Percentiles rank a stretch among this genome's conserved stretches.
phyloP scores from a whole-genome alignment of 257 asterid species.

The Cordia subcordata region DNA sequence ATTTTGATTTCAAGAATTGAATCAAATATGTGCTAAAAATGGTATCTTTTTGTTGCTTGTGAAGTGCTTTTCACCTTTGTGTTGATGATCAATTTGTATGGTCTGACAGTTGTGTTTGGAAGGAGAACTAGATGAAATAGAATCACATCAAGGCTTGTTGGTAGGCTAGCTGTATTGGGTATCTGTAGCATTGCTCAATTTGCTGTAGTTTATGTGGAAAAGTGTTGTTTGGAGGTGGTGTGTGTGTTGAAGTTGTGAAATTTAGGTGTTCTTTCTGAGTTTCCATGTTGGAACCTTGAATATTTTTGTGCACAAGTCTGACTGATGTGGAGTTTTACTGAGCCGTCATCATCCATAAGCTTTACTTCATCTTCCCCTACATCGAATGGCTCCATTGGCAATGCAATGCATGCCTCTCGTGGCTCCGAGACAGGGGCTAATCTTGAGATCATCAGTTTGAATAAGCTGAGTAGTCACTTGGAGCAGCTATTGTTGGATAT shows the following conservation, averaged over 20 bases:
- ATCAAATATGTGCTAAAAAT: too few relatives aligned
- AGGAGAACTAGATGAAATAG: too few relatives aligned
- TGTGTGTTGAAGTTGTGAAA: background rate
- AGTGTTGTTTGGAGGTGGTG: background rate
- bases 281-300: background rate
- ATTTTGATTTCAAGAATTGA: too few relatives aligned
- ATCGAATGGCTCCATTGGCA: slow-evolving; percentile 41
- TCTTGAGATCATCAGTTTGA: slow-evolving; percentile 45
- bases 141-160: too few relatives aligned
- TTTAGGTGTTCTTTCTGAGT: too few relatives aligned
- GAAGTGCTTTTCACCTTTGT: too few relatives aligned
- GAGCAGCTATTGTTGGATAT: slow-evolving; percentile 46
- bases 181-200: too few relatives aligned
- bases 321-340: slow-evolving; percentile 30
- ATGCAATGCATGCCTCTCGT: slow-evolving; percentile 15
- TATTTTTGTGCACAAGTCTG: background rate
- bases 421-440: slow-evolving; percentile 31
- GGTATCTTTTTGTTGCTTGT: too few relatives aligned
- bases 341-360: slow-evolving; percentile 61
- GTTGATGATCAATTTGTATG: too few relatives aligned
- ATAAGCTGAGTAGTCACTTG: slow-evolving; percentile 42
- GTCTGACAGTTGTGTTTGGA: too few relatives aligned
- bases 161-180: too few relatives aligned
- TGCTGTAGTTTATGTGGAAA: too few relatives aligned
- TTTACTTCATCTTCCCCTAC: slow-evolving; percentile 46